Conservation (phyloP, 805 yeast genomes). For the Diddensiella caesifluorescens region DNA sequence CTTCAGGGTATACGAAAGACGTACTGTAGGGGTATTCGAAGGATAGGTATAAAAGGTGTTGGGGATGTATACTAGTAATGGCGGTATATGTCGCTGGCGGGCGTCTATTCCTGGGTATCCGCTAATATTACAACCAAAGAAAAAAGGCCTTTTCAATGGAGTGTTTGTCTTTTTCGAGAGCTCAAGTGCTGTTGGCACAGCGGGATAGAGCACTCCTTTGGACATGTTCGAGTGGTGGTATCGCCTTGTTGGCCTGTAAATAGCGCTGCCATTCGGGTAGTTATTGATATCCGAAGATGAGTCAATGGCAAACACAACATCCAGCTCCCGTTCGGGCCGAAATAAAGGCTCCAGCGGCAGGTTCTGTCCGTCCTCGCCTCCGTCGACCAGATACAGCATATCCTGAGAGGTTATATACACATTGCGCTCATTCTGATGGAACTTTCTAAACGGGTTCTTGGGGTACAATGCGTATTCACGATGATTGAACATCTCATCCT, state of each 20-base stretch:
- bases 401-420: conserved; percentile 24
- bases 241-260: conserved; percentile 28
- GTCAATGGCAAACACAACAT: conserved; percentile 52
- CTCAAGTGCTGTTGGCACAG: conserved; percentile 24
- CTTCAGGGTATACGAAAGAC: conserved; percentile 53
- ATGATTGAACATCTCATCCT: conserved; percentile 2
- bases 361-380: conserved; percentile 75
- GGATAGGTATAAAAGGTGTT: conserved; percentile 60
- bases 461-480: conserved; percentile 14
- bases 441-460: conserved; percentile 13
- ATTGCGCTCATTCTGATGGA: neutral
- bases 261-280: conserved; percentile 29
- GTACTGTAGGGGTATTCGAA: conserved; percentile 70
- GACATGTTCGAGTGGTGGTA: conserved; percentile 23
- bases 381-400: conserved; percentile 57
- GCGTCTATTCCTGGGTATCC: conserved; percentile 50
- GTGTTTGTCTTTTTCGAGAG: conserved; percentile 21
- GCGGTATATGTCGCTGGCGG: conserved; percentile 71
- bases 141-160: conserved; percentile 46
- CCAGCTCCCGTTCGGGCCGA: conserved; percentile 55
- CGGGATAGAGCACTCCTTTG: conserved; percentile 23
- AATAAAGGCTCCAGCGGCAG: conserved; percentile 63
- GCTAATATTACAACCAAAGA: conserved; percentile 71
- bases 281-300: conserved; percentile 26
- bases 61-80: conserved; percentile 70